Base-by-base conservation (phyloP, 108 stramenopile species). In the Ochromonas danica region DNA sequence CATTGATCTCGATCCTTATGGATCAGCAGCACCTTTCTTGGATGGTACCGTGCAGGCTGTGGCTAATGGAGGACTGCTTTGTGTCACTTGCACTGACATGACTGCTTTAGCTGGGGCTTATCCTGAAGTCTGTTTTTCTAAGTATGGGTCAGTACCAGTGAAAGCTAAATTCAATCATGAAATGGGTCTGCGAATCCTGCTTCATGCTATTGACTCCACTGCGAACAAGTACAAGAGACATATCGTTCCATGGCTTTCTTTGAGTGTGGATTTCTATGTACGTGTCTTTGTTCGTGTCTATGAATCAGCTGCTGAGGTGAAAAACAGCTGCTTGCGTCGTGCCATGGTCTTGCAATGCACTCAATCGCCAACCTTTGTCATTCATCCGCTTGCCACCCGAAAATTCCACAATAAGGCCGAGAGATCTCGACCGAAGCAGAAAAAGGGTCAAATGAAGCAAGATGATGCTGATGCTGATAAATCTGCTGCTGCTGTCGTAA, bases 1-100 rank as follows among this genome's bases (percentile, higher is more conserved):
- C 61, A 94, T 98, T 82, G 98, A 99, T 80, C 84, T 99, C 31
- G 98, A 99, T 86, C 98, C 98, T 22, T 99, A 99, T 83, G 98
- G 98, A 0, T 86, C 89, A n/a, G 94, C 96, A 39, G 93, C 95
- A 3, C 96, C 97, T 1, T 98, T 99, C 80, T 72, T 97, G 14
- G 98, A 99, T 83, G 90, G 89, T 1, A 94, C 96, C 1, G 88
- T 99, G n/a, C 93, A 95, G 87, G 82, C 90, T 40, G 90, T 98
- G 0, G 83, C 79, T 40, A 51, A 22, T 51, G 97, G 97, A 22
- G 98, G 98, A 27, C 79, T 99, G 39, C 62, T 99, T 62, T 92
- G 92, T 81, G 84, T 98, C 42, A 99, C 98, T 0, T 96, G 94
- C 82, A 99, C 98, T 33, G 98, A 98, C 80, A 96, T 98, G 95